Base-by-base conservation (phyloP, 139 green algal species). In the Desmodesmus armatus region DNA sequence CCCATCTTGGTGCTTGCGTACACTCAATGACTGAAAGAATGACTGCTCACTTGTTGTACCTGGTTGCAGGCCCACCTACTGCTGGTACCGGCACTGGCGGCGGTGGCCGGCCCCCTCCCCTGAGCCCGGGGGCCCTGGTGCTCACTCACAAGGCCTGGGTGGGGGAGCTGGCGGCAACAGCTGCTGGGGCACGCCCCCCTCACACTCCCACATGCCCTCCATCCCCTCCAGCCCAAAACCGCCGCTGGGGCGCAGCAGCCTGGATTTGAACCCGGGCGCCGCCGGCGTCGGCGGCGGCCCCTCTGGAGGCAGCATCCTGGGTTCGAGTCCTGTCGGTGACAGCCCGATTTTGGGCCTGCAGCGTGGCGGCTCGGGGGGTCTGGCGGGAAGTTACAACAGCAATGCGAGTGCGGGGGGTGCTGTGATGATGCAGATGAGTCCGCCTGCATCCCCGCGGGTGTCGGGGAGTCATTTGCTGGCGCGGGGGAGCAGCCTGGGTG, bases 161-260 rank as follows among this genome's bases (percentile, higher is more conserved):
- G 51, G 51, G 19, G 51, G 51, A 62, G 1, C 17, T 62, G 21
- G 21, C 51, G 0, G 21, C 1, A 2, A 17, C 58, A n/a, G 58
- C 23, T 35, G 58, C 3, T 0, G 58, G 17, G 25, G 23, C 58
- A n/a, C 3, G 58, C 58, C 58, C 23, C 58, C 58, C 17, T 23
- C 58, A 67, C 3, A 67, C 6, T 35, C 58, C 1, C 58, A 67
- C 58, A 67, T 67, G 21, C 33, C 21, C 1, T 72, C 31, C 29
- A n/a, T 63, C 19, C 76, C 76, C 19, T 82, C 76, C 6, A 82
- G 76, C 40, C 76, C 76, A 23, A 82, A 82, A 49, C 76, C 76
- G 11, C 76, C 76, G 9, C 55, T 82, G 23, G 76, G 55, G 11
- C 37, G 76, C 19, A n/a, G n/a, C n/a, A n/a, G n/a, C n/a, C n/a